Evolutionary conservation across 805 yeast genomes (phyloP).

Genomic region (Saccharomycopsis babjevae): DNA sequence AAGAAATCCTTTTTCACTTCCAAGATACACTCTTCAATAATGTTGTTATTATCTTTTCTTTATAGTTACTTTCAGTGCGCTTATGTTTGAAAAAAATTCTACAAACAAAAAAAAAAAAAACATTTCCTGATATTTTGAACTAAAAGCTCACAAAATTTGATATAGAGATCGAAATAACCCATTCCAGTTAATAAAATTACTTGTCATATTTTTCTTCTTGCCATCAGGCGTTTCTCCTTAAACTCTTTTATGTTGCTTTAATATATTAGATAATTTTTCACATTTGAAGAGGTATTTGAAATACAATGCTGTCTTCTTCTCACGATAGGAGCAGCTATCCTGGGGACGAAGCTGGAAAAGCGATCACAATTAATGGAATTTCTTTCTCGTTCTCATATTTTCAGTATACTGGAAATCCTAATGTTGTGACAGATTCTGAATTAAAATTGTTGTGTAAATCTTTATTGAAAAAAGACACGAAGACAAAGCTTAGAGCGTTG

Average conservation of each 20-base stretch:
- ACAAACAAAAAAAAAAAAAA: neutral
- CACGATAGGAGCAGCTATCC: neutral
- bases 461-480: constrained; percentile 9
- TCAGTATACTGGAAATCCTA: constrained; percentile 4
- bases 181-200: too few relatives aligned
- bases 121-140: neutral
- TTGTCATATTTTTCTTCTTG: too few relatives aligned
- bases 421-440: constrained; percentile 1
- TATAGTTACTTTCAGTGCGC: neutral
- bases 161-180: neutral
- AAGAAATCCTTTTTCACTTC: too few relatives aligned
- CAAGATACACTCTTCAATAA: too few relatives aligned
- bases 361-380: neutral
- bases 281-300: neutral
- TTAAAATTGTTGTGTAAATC: constrained; percentile 9
- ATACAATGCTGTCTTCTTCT: neutral
- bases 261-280: neutral
- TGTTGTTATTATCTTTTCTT: neutral
- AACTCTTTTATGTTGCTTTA: too few relatives aligned
- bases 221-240: too few relatives aligned
- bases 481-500: constrained; percentile 13
- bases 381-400: constrained; percentile 8
- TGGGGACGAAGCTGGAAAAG: neutral
- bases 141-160: neutral
- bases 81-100: neutral